phyloP scores from a whole-genome alignment of 23 red algal species.

The Gracilaria gracilis region DNA sequence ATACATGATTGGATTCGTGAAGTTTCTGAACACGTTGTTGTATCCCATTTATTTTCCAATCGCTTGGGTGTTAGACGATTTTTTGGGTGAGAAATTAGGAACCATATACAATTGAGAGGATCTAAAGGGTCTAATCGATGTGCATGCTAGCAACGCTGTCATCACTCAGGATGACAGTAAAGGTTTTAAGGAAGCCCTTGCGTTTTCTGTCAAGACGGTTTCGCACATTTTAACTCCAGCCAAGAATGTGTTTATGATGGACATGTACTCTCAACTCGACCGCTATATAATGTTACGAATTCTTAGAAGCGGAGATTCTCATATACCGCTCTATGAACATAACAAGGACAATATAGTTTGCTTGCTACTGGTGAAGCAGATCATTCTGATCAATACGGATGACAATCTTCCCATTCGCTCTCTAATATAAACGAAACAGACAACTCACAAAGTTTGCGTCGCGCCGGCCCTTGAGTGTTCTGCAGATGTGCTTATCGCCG shows the following conservation, averaged over 20 bases:
- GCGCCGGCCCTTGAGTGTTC: conserved; percentile 67
- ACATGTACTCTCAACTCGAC: conserved; percentile 81
- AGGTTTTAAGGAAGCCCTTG: conserved; percentile 85
- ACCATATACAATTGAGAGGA: conserved; percentile 87
- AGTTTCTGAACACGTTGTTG: conserved; percentile 78
- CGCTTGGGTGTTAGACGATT: conserved; percentile 74
- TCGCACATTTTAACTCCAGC: conserved; percentile 83
- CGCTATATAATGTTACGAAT: conserved; percentile 81
- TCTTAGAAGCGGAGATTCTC: conserved; percentile 88
- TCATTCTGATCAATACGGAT: conserved; percentile 92
- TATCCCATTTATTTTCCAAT: conserved; percentile 87
- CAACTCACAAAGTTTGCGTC: conserved; percentile 78
- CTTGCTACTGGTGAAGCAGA: conserved; percentile 86
- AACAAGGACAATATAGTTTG: conserved; percentile 85
- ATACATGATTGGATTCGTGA: conserved; percentile 87
- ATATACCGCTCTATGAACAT: conserved; percentile 86
- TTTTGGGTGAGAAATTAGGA: conserved; percentile 85
- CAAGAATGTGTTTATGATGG: conserved; percentile 90
- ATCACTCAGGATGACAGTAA: conserved; percentile 86
- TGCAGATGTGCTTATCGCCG: conserved; percentile 57
- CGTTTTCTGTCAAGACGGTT: conserved; percentile 91
- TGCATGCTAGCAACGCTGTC: conserved; percentile 73
- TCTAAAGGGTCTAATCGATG: conserved; percentile 87
- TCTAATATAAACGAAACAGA: conserved; percentile 79
- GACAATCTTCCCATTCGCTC: conserved; percentile 89